These are phyloP conservation scores for Aspergillus sclerotioniger DNA, from an alignment of 495 filamentous ascomycete species.

Conservation along the genomic window DNA sequence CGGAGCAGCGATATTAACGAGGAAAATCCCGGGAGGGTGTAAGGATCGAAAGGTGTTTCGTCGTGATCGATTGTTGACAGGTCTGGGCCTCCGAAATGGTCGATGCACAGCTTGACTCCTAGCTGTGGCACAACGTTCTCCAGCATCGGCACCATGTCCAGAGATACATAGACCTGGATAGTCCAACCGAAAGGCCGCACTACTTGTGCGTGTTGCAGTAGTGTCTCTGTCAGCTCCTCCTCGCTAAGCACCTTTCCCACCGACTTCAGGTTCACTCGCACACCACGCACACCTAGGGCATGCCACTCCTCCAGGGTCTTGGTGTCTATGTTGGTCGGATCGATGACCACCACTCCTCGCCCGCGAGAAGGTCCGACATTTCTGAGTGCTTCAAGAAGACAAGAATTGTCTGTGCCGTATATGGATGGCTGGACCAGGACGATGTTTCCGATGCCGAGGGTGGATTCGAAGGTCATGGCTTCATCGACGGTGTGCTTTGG, in stretches of 20 bases:
- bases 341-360: constrained; percentile 50
- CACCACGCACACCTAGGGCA: constrained; percentile 47
- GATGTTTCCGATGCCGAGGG: constrained; percentile 40
- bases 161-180: constrained; percentile 46
- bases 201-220: constrained; percentile 44
- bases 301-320: constrained; percentile 46
- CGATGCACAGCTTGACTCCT: constrained; percentile 47
- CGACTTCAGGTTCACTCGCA: constrained; percentile 51
- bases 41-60: constrained; percentile 30
- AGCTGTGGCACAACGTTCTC: constrained; percentile 42
- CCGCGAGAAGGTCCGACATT: constrained; percentile 40
- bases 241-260: constrained; percentile 37
- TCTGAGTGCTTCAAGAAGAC: constrained; percentile 44
- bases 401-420: constrained; percentile 54
- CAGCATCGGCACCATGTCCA: constrained; percentile 41
- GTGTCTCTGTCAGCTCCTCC: constrained; percentile 30
- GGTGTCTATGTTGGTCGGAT: constrained; percentile 33
- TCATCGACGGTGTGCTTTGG: constrained; percentile 37
- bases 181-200: constrained; percentile 46
- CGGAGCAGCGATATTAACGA: constrained; percentile 42
- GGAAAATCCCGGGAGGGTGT: constrained; percentile 40
- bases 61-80: constrained; percentile 18
- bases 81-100: constrained; percentile 50
- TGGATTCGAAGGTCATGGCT: constrained; percentile 40
- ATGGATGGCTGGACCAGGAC: constrained; percentile 53